Conservation (phyloP, 1,284 basidiomycete species). For the Boletus mariae region DNA sequence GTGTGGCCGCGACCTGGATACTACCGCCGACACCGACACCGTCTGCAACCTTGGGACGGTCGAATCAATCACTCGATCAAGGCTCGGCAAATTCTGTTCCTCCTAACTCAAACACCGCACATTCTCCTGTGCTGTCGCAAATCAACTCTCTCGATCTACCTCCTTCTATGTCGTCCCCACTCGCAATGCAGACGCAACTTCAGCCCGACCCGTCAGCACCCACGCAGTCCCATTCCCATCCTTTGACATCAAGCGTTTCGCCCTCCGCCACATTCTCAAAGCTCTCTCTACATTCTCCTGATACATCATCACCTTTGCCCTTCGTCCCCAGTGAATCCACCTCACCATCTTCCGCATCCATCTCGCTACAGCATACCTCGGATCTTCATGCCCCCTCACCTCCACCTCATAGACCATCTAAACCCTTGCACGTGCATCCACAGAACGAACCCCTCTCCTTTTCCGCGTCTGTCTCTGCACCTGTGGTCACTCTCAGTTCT, state of each 20-base stretch:
- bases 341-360: background rate
- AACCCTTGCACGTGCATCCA: slow-evolving; percentile 29
- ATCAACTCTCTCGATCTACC: background rate
- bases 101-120: background rate
- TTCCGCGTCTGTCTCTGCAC: slow-evolving; percentile 5
- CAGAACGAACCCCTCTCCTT: slow-evolving; percentile 19
- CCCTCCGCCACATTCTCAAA: slow-evolving; percentile 40
- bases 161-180: slow-evolving; percentile 4
- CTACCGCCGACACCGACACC: slow-evolving; percentile 7
- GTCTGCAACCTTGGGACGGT: slow-evolving; percentile 1
- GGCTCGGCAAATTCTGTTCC: background rate
- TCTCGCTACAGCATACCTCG: background rate
- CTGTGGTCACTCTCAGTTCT: slow-evolving; percentile 8
- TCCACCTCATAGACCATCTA: slow-evolving; percentile 19
- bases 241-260: slow-evolving; percentile 23
- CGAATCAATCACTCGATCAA: slow-evolving; percentile 10
- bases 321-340: slow-evolving; percentile 7
- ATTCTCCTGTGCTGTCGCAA: slow-evolving; percentile 1
- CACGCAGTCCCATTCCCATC: background rate
- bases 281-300: slow-evolving; percentile 35
- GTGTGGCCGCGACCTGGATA: slow-evolving; percentile 8
- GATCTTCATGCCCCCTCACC: slow-evolving; percentile 14
- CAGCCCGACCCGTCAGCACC: slow-evolving; percentile 1
- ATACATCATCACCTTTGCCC: slow-evolving; percentile 10
- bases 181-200: background rate